These are phyloP conservation scores for Suillus hirtellus DNA, from an alignment of 768 basidiomycete genomes.

Conservation along the genomic window DNA sequence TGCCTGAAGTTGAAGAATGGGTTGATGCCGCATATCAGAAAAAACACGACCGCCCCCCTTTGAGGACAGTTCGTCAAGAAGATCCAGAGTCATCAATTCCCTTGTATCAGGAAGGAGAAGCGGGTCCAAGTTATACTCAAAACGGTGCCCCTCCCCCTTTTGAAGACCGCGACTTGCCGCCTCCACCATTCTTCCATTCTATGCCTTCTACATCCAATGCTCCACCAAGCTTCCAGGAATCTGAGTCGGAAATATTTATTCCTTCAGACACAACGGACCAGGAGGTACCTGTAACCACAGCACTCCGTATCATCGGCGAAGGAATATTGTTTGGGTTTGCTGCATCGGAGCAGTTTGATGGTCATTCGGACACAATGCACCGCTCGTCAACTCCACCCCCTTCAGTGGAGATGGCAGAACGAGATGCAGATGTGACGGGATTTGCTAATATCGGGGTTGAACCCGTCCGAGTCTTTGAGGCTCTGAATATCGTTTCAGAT, in stretches of 20 bases:
- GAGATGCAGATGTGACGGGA: constrained; percentile 68
- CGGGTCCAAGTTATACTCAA: constrained; percentile 72
- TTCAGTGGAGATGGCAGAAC: constrained; percentile 70
- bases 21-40: constrained; percentile 80
- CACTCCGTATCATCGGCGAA: constrained; percentile 61
- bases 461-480: constrained; percentile 57
- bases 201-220: constrained; percentile 59
- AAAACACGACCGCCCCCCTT: constrained; percentile 83
- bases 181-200: constrained; percentile 58
- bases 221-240: constrained; percentile 77
- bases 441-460: constrained; percentile 55
- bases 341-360: constrained; percentile 76
- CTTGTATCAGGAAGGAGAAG: constrained; percentile 67
- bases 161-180: constrained; percentile 80
- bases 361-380: constrained; percentile 69
- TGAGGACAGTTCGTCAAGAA: constrained; percentile 66
- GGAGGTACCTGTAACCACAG: constrained; percentile 32
- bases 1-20: constrained; percentile 73
- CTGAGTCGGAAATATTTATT: constrained; percentile 76
- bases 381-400: constrained; percentile 72
- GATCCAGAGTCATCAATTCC: constrained; percentile 63
- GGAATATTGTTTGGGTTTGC: constrained; percentile 77
- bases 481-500: constrained; percentile 56
- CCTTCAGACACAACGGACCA: constrained; percentile 39
- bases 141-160: constrained; percentile 78